phyloP scores from a whole-genome alignment of 495 filamentous ascomycete species.

The Aspergillus nanangensis region DNA sequence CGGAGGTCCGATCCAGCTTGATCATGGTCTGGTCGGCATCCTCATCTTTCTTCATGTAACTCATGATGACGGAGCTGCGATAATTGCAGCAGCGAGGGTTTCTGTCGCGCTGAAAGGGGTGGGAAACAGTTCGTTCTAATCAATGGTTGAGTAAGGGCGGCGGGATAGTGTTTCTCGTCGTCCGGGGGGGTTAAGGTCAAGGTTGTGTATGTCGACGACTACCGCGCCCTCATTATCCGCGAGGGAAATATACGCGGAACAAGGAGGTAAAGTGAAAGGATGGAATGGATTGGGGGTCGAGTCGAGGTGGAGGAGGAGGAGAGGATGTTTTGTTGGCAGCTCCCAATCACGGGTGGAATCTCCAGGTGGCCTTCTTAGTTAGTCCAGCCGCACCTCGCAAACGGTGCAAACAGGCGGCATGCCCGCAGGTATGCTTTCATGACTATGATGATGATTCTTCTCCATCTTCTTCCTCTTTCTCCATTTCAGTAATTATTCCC shows the following conservation, averaged over 20 bases:
- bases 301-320: constrained; percentile 2
- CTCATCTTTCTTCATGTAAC: constrained; percentile 97
- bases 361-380: constrained; percentile 42
- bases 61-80: constrained; percentile 59
- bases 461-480: too few relatives aligned
- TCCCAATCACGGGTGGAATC: constrained; percentile 21
- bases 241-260: background rate
- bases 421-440: too few relatives aligned
- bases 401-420: constrained; percentile 49
- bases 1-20: constrained; percentile 95
- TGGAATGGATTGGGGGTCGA: constrained; percentile 4
- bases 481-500: too few relatives aligned
- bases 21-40: constrained; percentile 89
- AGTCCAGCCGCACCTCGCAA: constrained; percentile 34
- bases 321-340: constrained; percentile 14
- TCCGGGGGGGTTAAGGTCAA: constrained; percentile 20
- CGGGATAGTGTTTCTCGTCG: constrained; percentile 19
- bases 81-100: constrained; percentile 29
- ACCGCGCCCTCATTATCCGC: constrained; percentile 31
- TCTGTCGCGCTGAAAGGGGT: constrained; percentile 10
- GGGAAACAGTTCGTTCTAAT: constrained; percentile 19
- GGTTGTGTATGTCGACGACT: constrained; percentile 10
- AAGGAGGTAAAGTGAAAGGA: constrained; percentile 3
- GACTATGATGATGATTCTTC: too few relatives aligned
- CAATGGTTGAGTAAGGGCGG: constrained; percentile 25